Evolutionary conservation across 1,284 basidiomycete species (phyloP), one percentile per base, ranked within the genome.

Genomic region (Ustilago bromivora): DNA sequence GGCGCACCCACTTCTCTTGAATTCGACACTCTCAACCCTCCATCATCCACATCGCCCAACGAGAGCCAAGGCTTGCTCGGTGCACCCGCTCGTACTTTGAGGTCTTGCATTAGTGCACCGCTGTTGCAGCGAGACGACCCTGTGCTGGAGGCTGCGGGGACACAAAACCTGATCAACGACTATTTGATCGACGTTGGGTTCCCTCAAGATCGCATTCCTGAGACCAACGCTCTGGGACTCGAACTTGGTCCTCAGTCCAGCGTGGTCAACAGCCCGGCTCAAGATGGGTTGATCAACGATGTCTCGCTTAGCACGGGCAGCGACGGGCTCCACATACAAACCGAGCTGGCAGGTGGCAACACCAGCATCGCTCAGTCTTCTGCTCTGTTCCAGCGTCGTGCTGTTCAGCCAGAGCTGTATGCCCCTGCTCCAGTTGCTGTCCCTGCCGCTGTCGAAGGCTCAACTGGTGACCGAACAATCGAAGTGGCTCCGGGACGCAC

Each of bases 351-450:
- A 2, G 64, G 62, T 1, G 62, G 66, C n/a, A 61, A 58, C 43
- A 23, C 60, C 31, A 68, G 56, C 28, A 65, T 68, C 4, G 65
- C 65, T 15, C 70, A 66, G 31, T 71, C 67, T 0, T 78, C 76
- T 7, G 79, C 78, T 0, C 66, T 82, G 3, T 80, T 78, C 66
- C 77, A 78, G 62, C 74, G 80, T 28, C 72, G 78, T 36, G 76
- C 78, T 38, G 63, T 62, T 4, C 72, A 75, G 68, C 76, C 74
- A 28, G 79, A 73, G 2, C 69, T 82, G 56, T 58, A 67, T 1
- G 64, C 65, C 8, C 80, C 80, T n/a, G 41, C 67, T 4, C 80
- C 80, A 11, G 76, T 82, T 31, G 63, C 62, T 2, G 74, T 78
- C 2, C 66, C 68, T 0, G 17, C 52, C 17, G n/a, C 32, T 32